A percentile compares a stretch with the other conserved stretches of the same genome.
Evolutionary conservation across 176 grass and related monocot species (phyloP).

Genomic region (Melocanna baccifera): DNA sequence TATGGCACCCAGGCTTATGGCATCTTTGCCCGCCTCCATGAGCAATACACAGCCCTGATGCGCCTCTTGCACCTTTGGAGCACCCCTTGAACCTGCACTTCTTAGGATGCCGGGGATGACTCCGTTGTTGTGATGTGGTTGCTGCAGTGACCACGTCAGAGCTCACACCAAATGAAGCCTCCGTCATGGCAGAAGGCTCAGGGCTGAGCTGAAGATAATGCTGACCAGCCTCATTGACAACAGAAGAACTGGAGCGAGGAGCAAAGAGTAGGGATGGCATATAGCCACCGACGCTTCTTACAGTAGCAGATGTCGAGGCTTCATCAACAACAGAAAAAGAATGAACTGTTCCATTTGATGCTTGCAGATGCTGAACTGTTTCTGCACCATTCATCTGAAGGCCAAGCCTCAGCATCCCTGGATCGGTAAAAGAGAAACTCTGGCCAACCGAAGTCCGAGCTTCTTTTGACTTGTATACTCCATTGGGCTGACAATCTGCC

Average conservation of each 20-base stretch:
- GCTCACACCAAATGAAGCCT: constrained; percentile 53
- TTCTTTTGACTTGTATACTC: constrained; percentile 36
- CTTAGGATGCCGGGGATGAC: constrained; percentile 49
- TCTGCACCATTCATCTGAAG: constrained; percentile 42
- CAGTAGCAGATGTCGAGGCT: constrained; percentile 63
- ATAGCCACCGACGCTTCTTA: constrained; percentile 67
- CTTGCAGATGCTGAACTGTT: constrained; percentile 17
- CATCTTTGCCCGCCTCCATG: constrained; percentile 72
- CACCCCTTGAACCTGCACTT: constrained; percentile 73
- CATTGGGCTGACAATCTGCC: constrained; percentile 21
- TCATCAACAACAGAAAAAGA: constrained; percentile 51
- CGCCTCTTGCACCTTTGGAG: constrained; percentile 62
- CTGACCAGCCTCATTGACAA: neutral
- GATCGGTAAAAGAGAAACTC: constrained; percentile 34
- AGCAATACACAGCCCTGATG: constrained; percentile 64
- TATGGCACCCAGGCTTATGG: constrained; percentile 63
- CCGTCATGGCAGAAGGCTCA: constrained; percentile 48
- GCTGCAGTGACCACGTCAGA: constrained; percentile 45
- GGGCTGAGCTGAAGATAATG: constrained; percentile 49
- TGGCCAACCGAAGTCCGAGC: constrained; percentile 28
- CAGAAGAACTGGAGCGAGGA: constrained; percentile 22
- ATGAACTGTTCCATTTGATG: constrained; percentile 28
- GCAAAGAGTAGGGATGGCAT: constrained; percentile 68
- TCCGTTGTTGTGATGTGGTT: constrained; percentile 45
- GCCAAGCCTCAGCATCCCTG: constrained; percentile 53